Base-by-base conservation (phyloP, 345 rosid species). In the Sonneratia alba region DNA sequence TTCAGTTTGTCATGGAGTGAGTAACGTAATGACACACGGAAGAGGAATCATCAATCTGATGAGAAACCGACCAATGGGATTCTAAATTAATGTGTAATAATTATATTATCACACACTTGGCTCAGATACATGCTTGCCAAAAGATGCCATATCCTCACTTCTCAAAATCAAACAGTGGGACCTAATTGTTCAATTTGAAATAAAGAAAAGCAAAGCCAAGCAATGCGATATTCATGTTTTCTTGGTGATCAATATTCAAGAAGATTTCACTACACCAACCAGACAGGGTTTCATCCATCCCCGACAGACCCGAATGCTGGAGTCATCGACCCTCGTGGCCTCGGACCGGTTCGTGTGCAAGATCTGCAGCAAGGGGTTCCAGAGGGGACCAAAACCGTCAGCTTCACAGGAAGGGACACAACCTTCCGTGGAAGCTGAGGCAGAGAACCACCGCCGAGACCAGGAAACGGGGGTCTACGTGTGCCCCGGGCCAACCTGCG, bases 351-450 rank as follows among this genome's bases (percentile, higher is more conserved):
- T n/a, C n/a, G n/a, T n/a, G n/a, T n/a, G n/a, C n/a, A n/a, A 89
- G 81, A 89, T 89, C 71, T 85, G 89, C 85, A 89, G 82, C 86
- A 89, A 89, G 74, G 95, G 92, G 4, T 89, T 87, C 72, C 95
- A 83, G 42, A 85, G 95, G 68, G 92, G 32, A 87, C 84, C 95
- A 89, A 69, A 89, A 87, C 83, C 85, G 87, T 69, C 95, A 89
- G 56, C 56, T 89, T 48, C 95, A 87, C 74, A 78, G 95, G 67
- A 81, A 90, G 78, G 91, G 95, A 1, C 92, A 89, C 67, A 89
- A 89, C 71, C 90, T 87, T 34, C 95, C 91, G 0, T 89, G 95
- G 95, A 89, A 89, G 78, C 83, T 86, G 5, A 77, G 69, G 81
- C 90, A 89, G 75, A 83, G 89, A 72, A 78, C 81, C 10, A 78